Evolutionary conservation across 495 filamentous ascomycete genomes (phyloP), one percentile per base, ranked within the genome.

Genomic region (Penicillium lividum): DNA sequence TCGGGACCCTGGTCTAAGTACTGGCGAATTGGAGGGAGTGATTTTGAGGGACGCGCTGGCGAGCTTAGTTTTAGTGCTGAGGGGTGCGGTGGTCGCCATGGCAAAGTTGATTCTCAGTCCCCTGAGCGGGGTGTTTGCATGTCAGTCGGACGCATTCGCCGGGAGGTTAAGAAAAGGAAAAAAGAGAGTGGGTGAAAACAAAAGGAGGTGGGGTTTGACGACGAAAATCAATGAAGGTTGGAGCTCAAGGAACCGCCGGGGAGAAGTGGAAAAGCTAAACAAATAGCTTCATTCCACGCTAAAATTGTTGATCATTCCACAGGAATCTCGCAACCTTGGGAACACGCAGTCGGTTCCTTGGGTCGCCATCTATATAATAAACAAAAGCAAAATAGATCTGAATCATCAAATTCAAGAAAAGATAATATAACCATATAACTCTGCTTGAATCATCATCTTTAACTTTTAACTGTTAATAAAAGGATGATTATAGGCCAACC

Each of bases 1-100:
- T 56, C 87, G 81, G 46, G 81, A 77, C 10, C 82, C 77, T 27
- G 84, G 82, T 53, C 83, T 78, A 56, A 86, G 74, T 54, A 83
- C 84, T 31, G 90, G 90, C 38, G 90, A 91, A 71, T 88, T 92
- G 56, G 89, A 86, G 52, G 91, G 90, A 31, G 91, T 91, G 60
- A 91, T 76, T 78, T 88, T 92, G 69, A 91, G 77, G 51, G 76
- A 74, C 50, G 71, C 62, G 30, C 69, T 70, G 54, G 64, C 66
- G 36, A 70, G 55, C 59, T 75, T 77, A 67, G 63, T 69, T 66
- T 76, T 78, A 48, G 65, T 60, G 47, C 63, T 72, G 53, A 68
- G 54, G 13, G 61, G 60, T 27, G 75, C 54, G 60, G 71, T 72
- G 57, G 68, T 71, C 27, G 77, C 69, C 77, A 79, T 56, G 51